Conservation (phyloP, 169 alveolate species). For the Amoebophrya sp. region DNA sequence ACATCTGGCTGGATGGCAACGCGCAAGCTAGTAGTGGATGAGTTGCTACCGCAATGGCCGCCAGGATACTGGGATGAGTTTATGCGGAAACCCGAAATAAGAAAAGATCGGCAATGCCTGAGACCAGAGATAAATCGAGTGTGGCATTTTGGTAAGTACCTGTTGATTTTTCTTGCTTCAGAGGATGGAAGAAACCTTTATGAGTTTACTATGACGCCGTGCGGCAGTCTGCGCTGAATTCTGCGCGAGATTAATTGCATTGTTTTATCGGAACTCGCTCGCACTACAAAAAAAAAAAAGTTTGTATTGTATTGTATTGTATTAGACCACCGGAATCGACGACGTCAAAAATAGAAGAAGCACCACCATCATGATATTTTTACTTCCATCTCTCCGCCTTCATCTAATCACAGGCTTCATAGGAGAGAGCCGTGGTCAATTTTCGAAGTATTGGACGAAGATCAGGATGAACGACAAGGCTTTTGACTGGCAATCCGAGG, state of each 20-base stretch:
- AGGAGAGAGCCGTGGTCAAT: background rate
- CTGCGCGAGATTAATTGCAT: too few relatives aligned
- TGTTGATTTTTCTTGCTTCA: too few relatives aligned
- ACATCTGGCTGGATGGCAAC: slow-evolving; percentile 34
- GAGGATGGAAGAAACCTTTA: too few relatives aligned
- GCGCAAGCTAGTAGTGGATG: background rate
- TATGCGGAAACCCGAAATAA: slow-evolving; percentile 18
- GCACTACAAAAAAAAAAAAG: too few relatives aligned
- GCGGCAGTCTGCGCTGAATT: too few relatives aligned
- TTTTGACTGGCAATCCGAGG: background rate
- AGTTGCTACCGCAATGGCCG: background rate
- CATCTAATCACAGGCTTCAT: background rate
- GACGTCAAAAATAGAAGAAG: background rate
- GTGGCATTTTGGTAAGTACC: background rate
- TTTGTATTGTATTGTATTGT: background rate
- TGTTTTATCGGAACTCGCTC: too few relatives aligned
- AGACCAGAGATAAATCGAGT: slow-evolving; percentile 25
- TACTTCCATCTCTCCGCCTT: background rate
- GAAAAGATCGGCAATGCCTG: slow-evolving; percentile 25
- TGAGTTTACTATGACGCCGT: too few relatives aligned
- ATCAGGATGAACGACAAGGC: background rate
- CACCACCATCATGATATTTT: background rate
- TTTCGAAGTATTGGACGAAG: background rate
- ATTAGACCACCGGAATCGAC: background rate
- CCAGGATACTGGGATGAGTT: slow-evolving; percentile 26